These are phyloP conservation scores for Citrus cavaleriei DNA, from an alignment of 345 rosid genomes.

Conservation along the genomic window DNA sequence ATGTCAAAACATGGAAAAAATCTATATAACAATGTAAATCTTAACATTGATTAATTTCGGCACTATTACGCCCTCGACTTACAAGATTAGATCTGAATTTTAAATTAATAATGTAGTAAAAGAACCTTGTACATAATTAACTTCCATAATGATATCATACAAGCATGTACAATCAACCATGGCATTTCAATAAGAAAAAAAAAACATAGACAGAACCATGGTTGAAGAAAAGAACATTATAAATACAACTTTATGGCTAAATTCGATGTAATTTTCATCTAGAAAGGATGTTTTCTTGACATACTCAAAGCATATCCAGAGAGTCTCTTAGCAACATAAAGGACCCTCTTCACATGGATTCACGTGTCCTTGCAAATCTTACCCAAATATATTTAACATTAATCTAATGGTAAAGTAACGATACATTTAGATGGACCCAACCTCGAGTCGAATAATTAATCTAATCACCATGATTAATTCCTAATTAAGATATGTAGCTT, in stretches of 20 bases:
- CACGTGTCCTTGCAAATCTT: slow-evolving; percentile 40
- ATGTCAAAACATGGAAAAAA: too few species aligned
- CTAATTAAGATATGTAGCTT: slow-evolving; percentile 8
- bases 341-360: slow-evolving; percentile 68
- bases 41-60: too few species aligned
- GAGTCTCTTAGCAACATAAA: slow-evolving; percentile 29
- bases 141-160: not conserved
- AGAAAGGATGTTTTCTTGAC: slow-evolving; percentile 18
- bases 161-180: not conserved
- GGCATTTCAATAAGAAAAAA: too few species aligned
- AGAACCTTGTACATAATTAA: not conserved
- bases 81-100: not conserved
- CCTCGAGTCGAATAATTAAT: slow-evolving; percentile 14
- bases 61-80: not conserved
- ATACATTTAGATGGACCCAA: slow-evolving; percentile 22
- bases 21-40: too few species aligned
- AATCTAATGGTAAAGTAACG: slow-evolving; percentile 30
- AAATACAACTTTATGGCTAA: slow-evolving; percentile 9
- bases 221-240: slow-evolving; percentile 6
- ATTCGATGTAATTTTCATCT: slow-evolving; percentile 12
- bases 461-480: slow-evolving; percentile 3
- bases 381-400: slow-evolving; percentile 14
- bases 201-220: not conserved
- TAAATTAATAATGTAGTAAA: too few species aligned
- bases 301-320: slow-evolving; percentile 23